These are phyloP conservation scores for Boletus tylopilopsis DNA, from an alignment of 768 basidiomycete species.

Conservation along the genomic window DNA sequence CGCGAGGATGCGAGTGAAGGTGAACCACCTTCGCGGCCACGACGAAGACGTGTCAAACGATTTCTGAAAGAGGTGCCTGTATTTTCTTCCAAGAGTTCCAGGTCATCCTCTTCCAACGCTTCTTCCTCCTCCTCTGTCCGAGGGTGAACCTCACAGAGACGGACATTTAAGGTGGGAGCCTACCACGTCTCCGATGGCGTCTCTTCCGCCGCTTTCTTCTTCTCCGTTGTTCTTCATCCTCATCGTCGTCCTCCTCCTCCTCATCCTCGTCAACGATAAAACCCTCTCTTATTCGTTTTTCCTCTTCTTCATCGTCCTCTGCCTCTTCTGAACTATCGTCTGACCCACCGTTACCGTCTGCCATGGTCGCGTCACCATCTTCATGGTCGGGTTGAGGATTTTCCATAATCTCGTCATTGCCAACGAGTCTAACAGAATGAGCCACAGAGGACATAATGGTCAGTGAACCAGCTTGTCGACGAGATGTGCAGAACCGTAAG, in stretches of 20 bases:
- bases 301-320: conserved; percentile 91
- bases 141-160: conserved; percentile 10
- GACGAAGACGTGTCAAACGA: conserved; percentile 70
- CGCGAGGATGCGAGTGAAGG: conserved; percentile 60
- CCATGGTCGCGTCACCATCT: conserved; percentile 51
- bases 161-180: conserved; percentile 17
- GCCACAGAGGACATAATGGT: conserved; percentile 52
- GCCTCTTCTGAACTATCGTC: conserved; percentile 89
- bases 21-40: conserved; percentile 69
- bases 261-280: conserved; percentile 94
- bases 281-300: conserved; percentile 71
- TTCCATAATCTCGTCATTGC: conserved; percentile 62
- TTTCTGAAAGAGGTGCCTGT: conserved; percentile 77
- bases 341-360: conserved; percentile 42
- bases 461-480: conserved; percentile 17
- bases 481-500: conserved; percentile 1
- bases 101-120: conserved; percentile 78
- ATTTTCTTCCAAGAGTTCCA: conserved; percentile 82
- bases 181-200: conserved; percentile 54
- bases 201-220: conserved; percentile 66
- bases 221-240: conserved; percentile 50
- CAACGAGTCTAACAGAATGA: conserved; percentile 29
- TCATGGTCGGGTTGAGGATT: conserved; percentile 47
- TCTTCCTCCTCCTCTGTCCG: conserved; percentile 51
- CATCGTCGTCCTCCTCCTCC: conserved; percentile 76